Evolutionary conservation across 352 stramenopile genomes (phyloP), one percentile per base, ranked within the genome.

Genomic region (Peronospora belbahrii): DNA sequence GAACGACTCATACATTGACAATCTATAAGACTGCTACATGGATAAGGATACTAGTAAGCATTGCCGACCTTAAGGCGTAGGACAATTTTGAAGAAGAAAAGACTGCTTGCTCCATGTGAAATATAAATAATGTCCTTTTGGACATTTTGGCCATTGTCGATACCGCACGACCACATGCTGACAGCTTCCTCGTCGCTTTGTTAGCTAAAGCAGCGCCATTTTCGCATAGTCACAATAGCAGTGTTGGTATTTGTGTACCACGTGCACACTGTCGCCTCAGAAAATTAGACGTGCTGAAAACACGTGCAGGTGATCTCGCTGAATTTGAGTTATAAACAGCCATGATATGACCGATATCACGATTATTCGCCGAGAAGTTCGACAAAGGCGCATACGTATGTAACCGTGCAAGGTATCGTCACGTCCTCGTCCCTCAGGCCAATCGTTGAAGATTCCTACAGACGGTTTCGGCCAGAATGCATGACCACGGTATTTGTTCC

Each of bases 1-100:
- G 22, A 78, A 89, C 37, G 81, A 78, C 10, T 48, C 71, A 13
- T 92, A 86, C 49, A 58, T 92, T 6, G 76, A 90, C 60, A 90
- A 90, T 59, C 45, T 77, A 22, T 85, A 55, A 75, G 40, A 2
- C 19, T 24, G 28, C 19, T 22, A 10, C 3, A 8, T 17, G 23
- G 4, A 23, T 24, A 2, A 13, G 14, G 11, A 11, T 1, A 15
- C 8, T 6, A 36, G 33, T 24, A 23, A 36, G 4, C 7, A 6
- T 15, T 15, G n/a, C 24, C 15, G 19, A 43, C 13, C 24, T 35
- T 3, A 42, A n/a, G 11, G n/a, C 17, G 36, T 27, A 33, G 27
- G 24, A 25, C 32, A 24, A 7, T 42, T 2, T 25, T 19, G 15
- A 3, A 40, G 22, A 32, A 56, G 45, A 62, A 57, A 28, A 52